A percentile compares a stretch with the other conserved stretches of the same genome.
phyloP scores from a whole-genome alignment of 148 eudicot species.

The Spergularia bocconei region DNA sequence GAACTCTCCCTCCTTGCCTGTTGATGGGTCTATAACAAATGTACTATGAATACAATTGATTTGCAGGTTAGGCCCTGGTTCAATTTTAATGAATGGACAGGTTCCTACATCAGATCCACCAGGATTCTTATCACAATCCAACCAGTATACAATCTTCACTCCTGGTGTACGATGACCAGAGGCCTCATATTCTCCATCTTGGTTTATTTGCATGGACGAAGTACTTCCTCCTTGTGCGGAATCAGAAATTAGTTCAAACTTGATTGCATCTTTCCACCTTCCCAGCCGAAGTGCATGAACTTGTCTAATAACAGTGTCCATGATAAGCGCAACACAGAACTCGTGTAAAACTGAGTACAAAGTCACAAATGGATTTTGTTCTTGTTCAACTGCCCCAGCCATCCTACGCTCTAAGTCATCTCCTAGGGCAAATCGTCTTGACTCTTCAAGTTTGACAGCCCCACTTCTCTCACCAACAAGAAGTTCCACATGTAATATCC shows the following conservation, averaged over 20 bases:
- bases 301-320: slow-evolving; percentile 97
- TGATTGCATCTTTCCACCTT: slow-evolving; percentile 96
- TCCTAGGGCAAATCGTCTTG: slow-evolving; percentile 73
- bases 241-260: slow-evolving; percentile 88
- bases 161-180: slow-evolving; percentile 81
- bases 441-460: slow-evolving; percentile 73
- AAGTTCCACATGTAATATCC: slow-evolving; percentile 93
- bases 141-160: slow-evolving; percentile 80
- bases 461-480: slow-evolving; percentile 98
- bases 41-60: slow-evolving; percentile 83
- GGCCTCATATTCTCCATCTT: slow-evolving; percentile 85
- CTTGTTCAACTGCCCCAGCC: slow-evolving; percentile 70
- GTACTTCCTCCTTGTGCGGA: slow-evolving; percentile 59
- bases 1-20: slow-evolving; percentile 86
- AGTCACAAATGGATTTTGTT: slow-evolving; percentile 61
- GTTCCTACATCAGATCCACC: slow-evolving; percentile 58
- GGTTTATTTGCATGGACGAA: slow-evolving; percentile 50
- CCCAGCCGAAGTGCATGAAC: slow-evolving; percentile 76
- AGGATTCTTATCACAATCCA: slow-evolving; percentile 63
- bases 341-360: slow-evolving; percentile 92
- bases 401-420: slow-evolving; percentile 98
- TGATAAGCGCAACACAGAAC: slow-evolving; percentile 79
- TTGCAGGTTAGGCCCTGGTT: slow-evolving; percentile 80
- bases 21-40: slow-evolving; percentile 82
- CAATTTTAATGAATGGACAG: slow-evolving; percentile 79